A percentile compares a stretch with the other conserved stretches of the same genome.
phyloP scores from a whole-genome alignment of 2,329 filamentous ascomycete genomes.

The Xylaria sp. region DNA sequence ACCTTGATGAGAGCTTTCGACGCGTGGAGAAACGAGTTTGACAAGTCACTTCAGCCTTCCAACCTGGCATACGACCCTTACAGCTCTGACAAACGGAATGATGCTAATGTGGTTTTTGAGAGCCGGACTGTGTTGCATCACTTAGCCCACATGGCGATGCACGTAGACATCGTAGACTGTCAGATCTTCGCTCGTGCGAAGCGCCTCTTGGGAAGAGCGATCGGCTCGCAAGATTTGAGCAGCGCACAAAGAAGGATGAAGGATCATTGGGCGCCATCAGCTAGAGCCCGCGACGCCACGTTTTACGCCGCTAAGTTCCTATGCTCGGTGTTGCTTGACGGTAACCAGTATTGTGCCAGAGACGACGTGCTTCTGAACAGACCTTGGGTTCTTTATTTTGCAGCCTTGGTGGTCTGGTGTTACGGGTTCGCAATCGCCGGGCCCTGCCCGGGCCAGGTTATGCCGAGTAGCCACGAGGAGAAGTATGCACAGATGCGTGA shows the following conservation, averaged over 20 bases:
- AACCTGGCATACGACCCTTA: conserved; percentile 60
- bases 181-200: conserved; percentile 93
- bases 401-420: conserved; percentile 89
- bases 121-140: conserved; percentile 89
- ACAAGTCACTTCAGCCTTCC: conserved; percentile 74
- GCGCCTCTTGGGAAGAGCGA: conserved; percentile 81
- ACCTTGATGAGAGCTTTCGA: conserved; percentile 88
- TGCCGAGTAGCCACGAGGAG: conserved; percentile 65
- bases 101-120: conserved; percentile 74
- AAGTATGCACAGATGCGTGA: conserved; percentile 78
- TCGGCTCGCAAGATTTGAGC: conserved; percentile 80
- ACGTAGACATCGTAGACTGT: conserved; percentile 96
- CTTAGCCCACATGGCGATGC: conserved; percentile 96
- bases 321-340: conserved; percentile 77
- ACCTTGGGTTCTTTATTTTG: conserved; percentile 95
- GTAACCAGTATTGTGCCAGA: conserved; percentile 73
- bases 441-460: conserved; percentile 60
- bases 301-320: conserved; percentile 93
- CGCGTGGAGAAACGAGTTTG: conserved; percentile 91
- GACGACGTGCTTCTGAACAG: conserved; percentile 90
- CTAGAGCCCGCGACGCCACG: conserved; percentile 85
- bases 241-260: conserved; percentile 84
- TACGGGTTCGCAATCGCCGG: conserved; percentile 93
- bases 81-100: conserved; percentile 66
- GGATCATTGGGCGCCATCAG: conserved; percentile 86